A percentile compares a stretch with the other conserved stretches of the same genome.
These are phyloP conservation scores for Dendrostoma leiphaemia DNA, from an alignment of 2,329 filamentous ascomycete genomes.

Conservation along the genomic window DNA sequence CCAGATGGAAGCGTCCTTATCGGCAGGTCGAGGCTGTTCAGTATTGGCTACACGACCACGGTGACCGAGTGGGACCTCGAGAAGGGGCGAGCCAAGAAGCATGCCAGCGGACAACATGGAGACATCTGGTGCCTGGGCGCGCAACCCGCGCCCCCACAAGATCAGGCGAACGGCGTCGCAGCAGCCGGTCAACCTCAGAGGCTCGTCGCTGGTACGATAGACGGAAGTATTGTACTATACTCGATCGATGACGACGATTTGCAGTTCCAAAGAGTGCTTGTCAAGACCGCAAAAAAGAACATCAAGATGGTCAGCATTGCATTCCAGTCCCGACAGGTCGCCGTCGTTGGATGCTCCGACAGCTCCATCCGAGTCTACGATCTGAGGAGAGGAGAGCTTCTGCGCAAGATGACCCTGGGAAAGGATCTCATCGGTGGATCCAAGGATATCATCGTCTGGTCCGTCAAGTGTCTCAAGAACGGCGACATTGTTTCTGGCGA, in stretches of 20 bases:
- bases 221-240: conserved; percentile 84
- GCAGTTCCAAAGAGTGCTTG: conserved; percentile 73
- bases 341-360: conserved; percentile 93
- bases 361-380: conserved; percentile 92
- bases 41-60: conserved; percentile 88
- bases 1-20: conserved; percentile 59
- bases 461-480: conserved; percentile 81
- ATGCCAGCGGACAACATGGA: conserved; percentile 88
- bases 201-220: conserved; percentile 82
- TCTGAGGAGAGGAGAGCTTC: conserved; percentile 69
- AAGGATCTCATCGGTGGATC: conserved; percentile 72
- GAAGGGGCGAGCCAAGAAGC: conserved; percentile 71
- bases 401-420: conserved; percentile 84
- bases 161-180: conserved; percentile 25
- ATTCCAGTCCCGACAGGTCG: conserved; percentile 79
- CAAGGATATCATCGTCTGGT: conserved; percentile 89
- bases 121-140: conserved; percentile 96
- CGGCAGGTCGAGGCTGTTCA: conserved; percentile 85
- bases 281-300: conserved; percentile 76
- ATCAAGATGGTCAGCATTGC: conserved; percentile 86
- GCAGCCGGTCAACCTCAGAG: conserved; percentile 37
- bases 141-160: conserved; percentile 60
- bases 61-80: conserved; percentile 95
- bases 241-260: conserved; percentile 83
- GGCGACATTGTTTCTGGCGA: conserved; percentile 94